phyloP scores from a whole-genome alignment of 208 protist genomes.

The Jaenimonas drosophilae region DNA sequence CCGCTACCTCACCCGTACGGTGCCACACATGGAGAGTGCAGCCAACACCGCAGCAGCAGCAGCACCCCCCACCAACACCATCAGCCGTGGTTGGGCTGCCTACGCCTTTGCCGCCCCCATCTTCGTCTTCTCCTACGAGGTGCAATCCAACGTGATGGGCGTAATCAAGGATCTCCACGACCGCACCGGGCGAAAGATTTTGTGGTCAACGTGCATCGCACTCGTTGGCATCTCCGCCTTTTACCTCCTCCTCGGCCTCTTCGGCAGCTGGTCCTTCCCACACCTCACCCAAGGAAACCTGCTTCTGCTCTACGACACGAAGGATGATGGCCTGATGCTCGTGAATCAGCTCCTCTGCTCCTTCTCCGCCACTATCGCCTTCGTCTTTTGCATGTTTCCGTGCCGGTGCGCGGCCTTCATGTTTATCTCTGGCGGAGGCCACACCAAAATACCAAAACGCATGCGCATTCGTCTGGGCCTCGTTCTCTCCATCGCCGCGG shows the following conservation, averaged over 20 bases:
- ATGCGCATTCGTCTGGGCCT: slow-evolving; percentile 36
- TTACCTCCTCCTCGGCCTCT: slow-evolving; percentile 41
- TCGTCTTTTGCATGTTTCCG: slow-evolving; percentile 70
- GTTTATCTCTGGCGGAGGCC: slow-evolving; percentile 43
- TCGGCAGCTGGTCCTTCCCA: slow-evolving; percentile 57
- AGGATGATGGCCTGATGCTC: slow-evolving; percentile 49
- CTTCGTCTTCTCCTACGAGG: slow-evolving; percentile 76
- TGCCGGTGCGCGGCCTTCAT: slow-evolving; percentile 57
- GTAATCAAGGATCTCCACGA: slow-evolving; percentile 76
- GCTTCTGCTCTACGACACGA: slow-evolving; percentile 40
- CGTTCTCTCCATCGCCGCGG: slow-evolving; percentile 17
- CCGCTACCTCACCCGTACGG: slow-evolving; percentile 56
- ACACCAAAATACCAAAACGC: slow-evolving; percentile 42
- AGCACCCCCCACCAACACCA: too few species aligned
- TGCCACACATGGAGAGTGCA: too few species aligned
- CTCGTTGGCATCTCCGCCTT: slow-evolving; percentile 41
- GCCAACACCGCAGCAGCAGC: too few species aligned
- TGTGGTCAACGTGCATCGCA: slow-evolving; percentile 49
- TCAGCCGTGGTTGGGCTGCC: slow-evolving; percentile 14
- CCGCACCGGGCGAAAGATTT: slow-evolving; percentile 42
- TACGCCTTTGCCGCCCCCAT: slow-evolving; percentile 64
- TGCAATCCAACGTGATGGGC: slow-evolving; percentile 75
- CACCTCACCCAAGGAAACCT: slow-evolving; percentile 52
- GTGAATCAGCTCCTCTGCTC: slow-evolving; percentile 60
- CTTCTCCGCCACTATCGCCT: slow-evolving; percentile 58